Evolutionary conservation across 2,329 filamentous ascomycete species (phyloP).

Genomic region (Pseudogymnoascus sp.): DNA sequence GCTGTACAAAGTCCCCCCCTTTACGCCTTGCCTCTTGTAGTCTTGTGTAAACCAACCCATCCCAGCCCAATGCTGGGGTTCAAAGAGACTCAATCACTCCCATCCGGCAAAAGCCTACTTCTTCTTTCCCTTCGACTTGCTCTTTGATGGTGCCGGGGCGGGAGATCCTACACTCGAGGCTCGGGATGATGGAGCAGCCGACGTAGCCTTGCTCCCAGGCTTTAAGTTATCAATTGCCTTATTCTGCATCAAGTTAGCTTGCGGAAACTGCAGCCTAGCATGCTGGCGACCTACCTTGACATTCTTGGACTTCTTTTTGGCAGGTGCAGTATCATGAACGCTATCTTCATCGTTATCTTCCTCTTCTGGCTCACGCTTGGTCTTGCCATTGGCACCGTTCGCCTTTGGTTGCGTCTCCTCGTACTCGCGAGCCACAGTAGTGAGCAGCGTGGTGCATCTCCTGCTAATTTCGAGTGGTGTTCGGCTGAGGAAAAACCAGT

Average conservation of each 20-base stretch:
- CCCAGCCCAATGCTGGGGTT: background rate
- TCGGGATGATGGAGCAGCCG: constrained; percentile 62
- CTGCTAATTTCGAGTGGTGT: constrained; percentile 89
- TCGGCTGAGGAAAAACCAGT: constrained; percentile 97
- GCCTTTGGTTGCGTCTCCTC: constrained; percentile 48
- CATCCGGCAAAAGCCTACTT: background rate
- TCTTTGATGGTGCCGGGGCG: constrained; percentile 39
- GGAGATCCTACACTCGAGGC: constrained; percentile 82
- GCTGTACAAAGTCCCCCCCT: constrained; percentile 3
- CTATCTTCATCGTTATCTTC: constrained; percentile 80
- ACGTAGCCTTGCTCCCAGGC: constrained; percentile 63
- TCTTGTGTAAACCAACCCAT: background rate
- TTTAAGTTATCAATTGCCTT: constrained; percentile 89
- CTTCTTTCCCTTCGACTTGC: constrained; percentile 2
- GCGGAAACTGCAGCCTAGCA: background rate
- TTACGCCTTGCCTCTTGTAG: constrained; percentile 2
- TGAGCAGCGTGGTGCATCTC: constrained; percentile 86
- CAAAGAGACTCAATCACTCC: background rate
- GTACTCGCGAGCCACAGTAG: constrained; percentile 91
- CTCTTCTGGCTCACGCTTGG: constrained; percentile 68
- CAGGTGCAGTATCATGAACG: constrained; percentile 70
- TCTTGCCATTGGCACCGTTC: constrained; percentile 54
- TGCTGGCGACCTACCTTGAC: constrained; percentile 58
- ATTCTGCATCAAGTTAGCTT: constrained; percentile 49
- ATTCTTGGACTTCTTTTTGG: constrained; percentile 91